A percentile compares a stretch with the other conserved stretches of the same genome.
phyloP scores from a whole-genome alignment of 306 rosid genomes.

The Fragaria iinumae region DNA sequence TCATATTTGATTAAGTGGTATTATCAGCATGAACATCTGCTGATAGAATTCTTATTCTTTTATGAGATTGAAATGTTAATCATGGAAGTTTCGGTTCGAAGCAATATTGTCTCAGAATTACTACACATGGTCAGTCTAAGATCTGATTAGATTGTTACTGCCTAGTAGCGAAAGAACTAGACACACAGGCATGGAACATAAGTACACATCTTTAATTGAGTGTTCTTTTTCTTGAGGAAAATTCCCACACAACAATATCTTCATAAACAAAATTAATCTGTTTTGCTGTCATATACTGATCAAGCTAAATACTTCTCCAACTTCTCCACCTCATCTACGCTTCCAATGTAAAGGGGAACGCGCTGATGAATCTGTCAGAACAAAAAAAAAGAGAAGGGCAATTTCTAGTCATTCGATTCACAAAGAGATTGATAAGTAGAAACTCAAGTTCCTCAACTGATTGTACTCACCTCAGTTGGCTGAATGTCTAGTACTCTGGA shows the following conservation, averaged over 20 bases:
- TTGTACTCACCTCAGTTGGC: slow-evolving; percentile 67
- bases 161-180: slow-evolving; percentile 7
- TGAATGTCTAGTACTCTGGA: slow-evolving; percentile 83
- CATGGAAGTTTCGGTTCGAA: not conserved
- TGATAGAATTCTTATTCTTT: not conserved
- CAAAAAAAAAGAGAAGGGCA: not conserved
- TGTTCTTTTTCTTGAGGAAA: slow-evolving; percentile 20
- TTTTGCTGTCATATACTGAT: slow-evolving; percentile 22
- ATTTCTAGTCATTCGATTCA: slow-evolving; percentile 1
- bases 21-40: not conserved
- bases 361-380: slow-evolving; percentile 84
- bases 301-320: slow-evolving; percentile 85
- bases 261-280: slow-evolving; percentile 27
- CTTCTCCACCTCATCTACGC: slow-evolving; percentile 85
- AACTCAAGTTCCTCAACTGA: not conserved
- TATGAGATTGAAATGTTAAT: slow-evolving; percentile 8
- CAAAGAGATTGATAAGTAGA: not conserved
- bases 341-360: slow-evolving; percentile 88
- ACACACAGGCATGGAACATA: not conserved
- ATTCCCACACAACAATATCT: slow-evolving; percentile 16
- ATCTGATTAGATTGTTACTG: not conserved
- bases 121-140: not conserved
- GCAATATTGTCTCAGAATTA: not conserved
- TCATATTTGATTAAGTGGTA: slow-evolving; percentile 5
- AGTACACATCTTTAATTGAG: slow-evolving; percentile 13